A percentile compares a stretch with the other conserved stretches of the same genome.
These are phyloP conservation scores for Takakia lepidozioides DNA, from an alignment of 225 moss, liverwort and hornwort genomes.

Conservation along the genomic window DNA sequence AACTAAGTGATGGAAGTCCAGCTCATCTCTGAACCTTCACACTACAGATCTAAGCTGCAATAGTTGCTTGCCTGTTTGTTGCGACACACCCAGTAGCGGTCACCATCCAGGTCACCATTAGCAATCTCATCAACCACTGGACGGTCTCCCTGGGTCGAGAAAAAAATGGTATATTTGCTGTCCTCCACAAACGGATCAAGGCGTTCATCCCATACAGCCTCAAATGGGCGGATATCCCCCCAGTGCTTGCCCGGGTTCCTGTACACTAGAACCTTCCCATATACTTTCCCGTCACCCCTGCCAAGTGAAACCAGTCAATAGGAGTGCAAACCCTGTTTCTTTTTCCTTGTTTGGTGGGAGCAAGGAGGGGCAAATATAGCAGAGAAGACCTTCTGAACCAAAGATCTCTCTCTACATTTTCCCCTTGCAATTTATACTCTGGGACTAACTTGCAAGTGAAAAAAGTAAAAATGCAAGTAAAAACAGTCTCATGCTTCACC, in stretches of 20 bases:
- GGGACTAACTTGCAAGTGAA: too few species aligned
- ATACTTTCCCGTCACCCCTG: constrained; percentile 10
- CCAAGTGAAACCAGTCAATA: not conserved
- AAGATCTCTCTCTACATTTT: too few species aligned
- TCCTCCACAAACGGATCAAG: not conserved
- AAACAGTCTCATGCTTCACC: too few species aligned
- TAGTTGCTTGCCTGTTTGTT: constrained; percentile 20
- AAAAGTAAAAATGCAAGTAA: too few species aligned
- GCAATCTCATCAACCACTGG: constrained; percentile 20
- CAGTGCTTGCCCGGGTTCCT: constrained; percentile 26
- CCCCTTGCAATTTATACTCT: too few species aligned
- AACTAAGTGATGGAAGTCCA: too few species aligned
- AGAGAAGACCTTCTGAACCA: too few species aligned
- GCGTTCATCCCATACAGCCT: constrained; percentile 3
- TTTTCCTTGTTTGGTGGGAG: too few species aligned
- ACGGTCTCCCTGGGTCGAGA: constrained; percentile 15
- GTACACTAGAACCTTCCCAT: constrained; percentile 15
- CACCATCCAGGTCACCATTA: constrained; percentile 29
- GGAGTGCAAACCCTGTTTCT: too few species aligned
- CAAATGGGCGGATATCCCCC: constrained; percentile 18
- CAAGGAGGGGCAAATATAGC: too few species aligned
- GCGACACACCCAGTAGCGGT: constrained; percentile 24
- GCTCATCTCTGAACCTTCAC: too few species aligned
- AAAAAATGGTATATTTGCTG: constrained; percentile 11
- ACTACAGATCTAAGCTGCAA: too few species aligned